Evolutionary conservation across 1,284 basidiomycete species (phyloP).

Genomic region (Tremellales sp.): DNA sequence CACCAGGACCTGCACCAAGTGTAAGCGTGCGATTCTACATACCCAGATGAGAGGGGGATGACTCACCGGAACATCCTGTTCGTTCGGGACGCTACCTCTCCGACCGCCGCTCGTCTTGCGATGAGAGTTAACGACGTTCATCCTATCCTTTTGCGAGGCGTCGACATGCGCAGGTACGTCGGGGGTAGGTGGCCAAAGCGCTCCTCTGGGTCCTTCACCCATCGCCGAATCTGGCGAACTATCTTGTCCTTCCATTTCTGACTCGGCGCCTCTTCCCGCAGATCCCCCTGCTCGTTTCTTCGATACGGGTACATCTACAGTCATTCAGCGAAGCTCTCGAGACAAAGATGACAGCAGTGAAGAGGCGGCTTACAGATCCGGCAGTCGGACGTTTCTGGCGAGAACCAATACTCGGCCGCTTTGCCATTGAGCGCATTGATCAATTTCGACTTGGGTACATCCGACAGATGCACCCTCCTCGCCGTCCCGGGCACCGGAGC

Average conservation of each 20-base stretch:
- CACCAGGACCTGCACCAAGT: conserved; percentile 32
- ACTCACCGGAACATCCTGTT: conserved; percentile 13
- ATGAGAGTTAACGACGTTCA: background rate
- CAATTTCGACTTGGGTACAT: background rate
- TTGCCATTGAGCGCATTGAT: background rate
- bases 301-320: background rate
- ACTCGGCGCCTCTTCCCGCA: conserved; percentile 5
- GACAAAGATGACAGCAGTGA: background rate
- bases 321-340: background rate
- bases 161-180: conserved; percentile 1
- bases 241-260: no score
- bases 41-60: no score
- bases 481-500: background rate
- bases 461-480: background rate
- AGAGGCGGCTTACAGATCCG: conserved; percentile 45
- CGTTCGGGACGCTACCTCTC: conserved; percentile 20
- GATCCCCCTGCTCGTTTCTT: no score
- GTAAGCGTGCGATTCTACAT: no score
- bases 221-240: no score
- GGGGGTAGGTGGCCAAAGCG: conserved; percentile 1
- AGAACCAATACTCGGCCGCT: conserved; percentile 30
- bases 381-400: conserved; percentile 35
- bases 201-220: no score
- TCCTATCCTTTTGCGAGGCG: background rate
- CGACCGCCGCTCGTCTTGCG: conserved; percentile 4